Evolutionary conservation across 352 stramenopile species (phyloP).

Genomic region (Albugo candida): DNA sequence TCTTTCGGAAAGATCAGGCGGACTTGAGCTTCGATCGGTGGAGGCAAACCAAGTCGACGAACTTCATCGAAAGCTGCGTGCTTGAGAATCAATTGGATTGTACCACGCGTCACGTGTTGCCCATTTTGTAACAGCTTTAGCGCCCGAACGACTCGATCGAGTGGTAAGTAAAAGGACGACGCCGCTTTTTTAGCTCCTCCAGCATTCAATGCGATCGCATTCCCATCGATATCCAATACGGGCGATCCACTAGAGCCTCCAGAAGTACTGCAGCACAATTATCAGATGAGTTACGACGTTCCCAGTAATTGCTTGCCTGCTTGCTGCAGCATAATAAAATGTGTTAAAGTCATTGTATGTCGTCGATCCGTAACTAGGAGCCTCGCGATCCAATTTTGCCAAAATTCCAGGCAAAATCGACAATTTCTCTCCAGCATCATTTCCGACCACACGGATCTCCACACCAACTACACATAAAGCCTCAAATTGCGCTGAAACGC

Average conservation of each 20-base stretch:
- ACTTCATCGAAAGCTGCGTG: slow-evolving; percentile 84
- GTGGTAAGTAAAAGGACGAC: slow-evolving; percentile 80
- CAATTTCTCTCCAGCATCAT: slow-evolving; percentile 84
- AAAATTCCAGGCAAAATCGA: slow-evolving; percentile 80
- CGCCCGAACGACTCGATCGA: slow-evolving; percentile 71
- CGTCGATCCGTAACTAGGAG: slow-evolving; percentile 66
- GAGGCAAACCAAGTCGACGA: slow-evolving; percentile 42
- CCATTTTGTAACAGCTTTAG: slow-evolving; percentile 41
- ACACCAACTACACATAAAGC: slow-evolving; percentile 35
- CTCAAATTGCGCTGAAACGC: not conserved
- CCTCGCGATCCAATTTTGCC: slow-evolving; percentile 79
- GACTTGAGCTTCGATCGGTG: slow-evolving; percentile 46
- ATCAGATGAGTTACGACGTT: not conserved
- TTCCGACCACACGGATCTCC: slow-evolving; percentile 84
- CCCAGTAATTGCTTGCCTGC: slow-evolving; percentile 3
- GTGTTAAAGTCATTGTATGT: slow-evolving; percentile 88
- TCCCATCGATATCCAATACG: slow-evolving; percentile 74
- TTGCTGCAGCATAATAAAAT: slow-evolving; percentile 82
- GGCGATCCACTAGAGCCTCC: slow-evolving; percentile 78
- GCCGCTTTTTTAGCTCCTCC: slow-evolving; percentile 75
- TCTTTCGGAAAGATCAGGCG: slow-evolving; percentile 53
- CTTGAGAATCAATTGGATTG: slow-evolving; percentile 74
- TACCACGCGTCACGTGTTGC: slow-evolving; percentile 41
- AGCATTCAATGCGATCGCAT: slow-evolving; percentile 82
- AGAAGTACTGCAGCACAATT: slow-evolving; percentile 28